Evolutionary conservation across 2,329 filamentous ascomycete genomes (phyloP), one percentile per base, ranked within the genome.

Genomic region (Apiospora kogelbergensis): DNA sequence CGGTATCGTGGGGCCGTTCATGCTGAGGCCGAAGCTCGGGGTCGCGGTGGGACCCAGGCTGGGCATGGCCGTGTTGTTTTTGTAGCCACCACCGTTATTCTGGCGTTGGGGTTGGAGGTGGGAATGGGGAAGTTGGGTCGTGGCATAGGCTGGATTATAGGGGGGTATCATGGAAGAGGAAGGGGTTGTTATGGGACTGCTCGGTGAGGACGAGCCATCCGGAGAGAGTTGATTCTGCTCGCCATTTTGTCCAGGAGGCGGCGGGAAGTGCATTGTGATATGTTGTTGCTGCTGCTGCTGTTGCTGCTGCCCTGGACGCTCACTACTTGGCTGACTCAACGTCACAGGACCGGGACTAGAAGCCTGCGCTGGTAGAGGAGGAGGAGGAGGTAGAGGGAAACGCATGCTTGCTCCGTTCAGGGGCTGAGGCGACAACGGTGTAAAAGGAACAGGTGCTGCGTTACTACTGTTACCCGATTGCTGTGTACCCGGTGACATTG

Each of bases 11-110:
- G 63, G 63, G 22, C 37, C 63, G 24, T 24, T 65, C 26, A 37
- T 37, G n/a, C 63, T 65, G 4, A 65, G 63, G n/a, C 63, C 63
- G 63, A 42, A 65, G n/a, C 63, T 65, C 37, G 63, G 63, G 37
- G 63, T 30, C 41, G 63, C 63, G 6, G 63, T n/a, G 37, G 63
- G 63, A n/a, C 63, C 63, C 2, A 65, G 41, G 11, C 37, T 65
- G 13, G 63, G 63, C 53, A 37, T 65, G 20, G 15, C 41, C 13
- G 13, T 20, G 41, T 20, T 30, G 15, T 6, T 2, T 13, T 17
- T 17, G 48, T 26, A 24, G 48, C 53, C 10, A 17, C 17, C 4
- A 1, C 30, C 20, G 17, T 11, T 60, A 15, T 11, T 7, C 7
- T n/a, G 30, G 17, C 33, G 48, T 3, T 33, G 48, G 30, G 13